A percentile compares a stretch with the other conserved stretches of the same genome.
Conservation (phyloP, 306 rosid species). For the Arachis hypogaea region DNA sequence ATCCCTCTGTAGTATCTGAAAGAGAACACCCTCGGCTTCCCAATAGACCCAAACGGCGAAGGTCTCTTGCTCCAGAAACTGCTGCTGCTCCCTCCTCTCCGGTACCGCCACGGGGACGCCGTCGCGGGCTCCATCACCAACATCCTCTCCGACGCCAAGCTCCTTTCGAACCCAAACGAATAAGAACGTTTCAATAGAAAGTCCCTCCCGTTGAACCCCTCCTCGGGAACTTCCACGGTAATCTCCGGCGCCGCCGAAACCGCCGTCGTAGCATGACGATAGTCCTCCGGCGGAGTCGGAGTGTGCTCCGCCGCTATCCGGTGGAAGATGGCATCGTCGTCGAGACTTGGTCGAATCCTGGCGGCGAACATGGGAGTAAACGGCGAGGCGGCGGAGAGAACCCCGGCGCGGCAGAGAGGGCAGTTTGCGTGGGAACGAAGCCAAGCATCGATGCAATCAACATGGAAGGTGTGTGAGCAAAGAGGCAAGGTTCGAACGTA, state of each 20-base stretch:
- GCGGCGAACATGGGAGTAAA: slow-evolving; percentile 89
- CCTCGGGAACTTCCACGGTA: slow-evolving; percentile 28
- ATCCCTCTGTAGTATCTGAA: slow-evolving; percentile 82
- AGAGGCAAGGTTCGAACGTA: slow-evolving; percentile 80
- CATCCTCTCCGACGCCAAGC: slow-evolving; percentile 75
- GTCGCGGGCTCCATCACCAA: slow-evolving; percentile 75
- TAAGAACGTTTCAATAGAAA: slow-evolving; percentile 78
- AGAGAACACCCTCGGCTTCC: slow-evolving; percentile 76
- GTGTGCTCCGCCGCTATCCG: slow-evolving; percentile 35
- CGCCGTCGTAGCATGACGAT: not conserved
- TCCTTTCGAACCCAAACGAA: slow-evolving; percentile 89
- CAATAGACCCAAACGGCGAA: slow-evolving; percentile 80
- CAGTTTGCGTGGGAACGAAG: slow-evolving; percentile 94
- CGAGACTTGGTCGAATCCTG: slow-evolving; percentile 80
- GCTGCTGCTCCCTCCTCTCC: slow-evolving; percentile 57
- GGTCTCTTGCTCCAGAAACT: slow-evolving; percentile 79
- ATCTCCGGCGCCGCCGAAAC: slow-evolving; percentile 53
- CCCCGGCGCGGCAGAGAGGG: slow-evolving; percentile 91
- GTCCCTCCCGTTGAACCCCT: slow-evolving; percentile 52
- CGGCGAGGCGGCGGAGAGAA: slow-evolving; percentile 76
- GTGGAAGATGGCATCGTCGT: slow-evolving; percentile 61
- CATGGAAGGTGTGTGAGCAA: slow-evolving; percentile 87
- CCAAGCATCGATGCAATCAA: slow-evolving; percentile 93
- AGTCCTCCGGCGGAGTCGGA: not conserved
- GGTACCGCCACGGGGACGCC: slow-evolving; percentile 79